Evolutionary conservation across 2,329 filamentous ascomycete genomes (phyloP).

Genomic region (Aureobasidium pullulans): DNA sequence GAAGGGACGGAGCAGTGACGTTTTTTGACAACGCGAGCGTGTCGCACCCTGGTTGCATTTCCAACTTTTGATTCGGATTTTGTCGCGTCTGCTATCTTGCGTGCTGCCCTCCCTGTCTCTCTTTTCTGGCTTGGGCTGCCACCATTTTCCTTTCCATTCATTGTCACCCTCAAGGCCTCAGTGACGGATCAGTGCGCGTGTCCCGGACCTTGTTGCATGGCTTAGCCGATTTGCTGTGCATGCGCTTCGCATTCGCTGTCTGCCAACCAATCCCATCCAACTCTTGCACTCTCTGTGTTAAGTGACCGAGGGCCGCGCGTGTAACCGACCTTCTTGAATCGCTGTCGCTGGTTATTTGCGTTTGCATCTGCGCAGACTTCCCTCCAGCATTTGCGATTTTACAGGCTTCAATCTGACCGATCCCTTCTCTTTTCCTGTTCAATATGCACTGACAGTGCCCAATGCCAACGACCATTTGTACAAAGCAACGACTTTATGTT

Average conservation of each 20-base stretch:
- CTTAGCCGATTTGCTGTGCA: constrained; percentile 11
- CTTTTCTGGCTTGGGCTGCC: background rate
- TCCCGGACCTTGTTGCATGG: constrained; percentile 3
- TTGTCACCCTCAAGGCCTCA: background rate
- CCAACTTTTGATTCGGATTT: background rate
- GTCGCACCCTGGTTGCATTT: background rate
- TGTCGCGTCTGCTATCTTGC: background rate
- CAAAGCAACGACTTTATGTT: constrained; percentile 6
- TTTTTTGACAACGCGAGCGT: background rate
- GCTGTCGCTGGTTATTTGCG: background rate
- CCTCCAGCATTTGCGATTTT: background rate
- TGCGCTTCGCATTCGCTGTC: constrained; percentile 1
- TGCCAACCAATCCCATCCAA: background rate
- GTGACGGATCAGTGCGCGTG: background rate
- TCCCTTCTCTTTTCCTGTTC: background rate
- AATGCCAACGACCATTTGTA: background rate
- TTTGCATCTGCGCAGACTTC: background rate
- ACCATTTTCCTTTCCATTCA: background rate
- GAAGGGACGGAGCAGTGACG: background rate
- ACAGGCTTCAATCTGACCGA: background rate
- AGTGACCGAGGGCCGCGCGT: constrained; percentile 4
- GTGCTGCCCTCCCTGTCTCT: background rate
- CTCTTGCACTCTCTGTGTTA: background rate
- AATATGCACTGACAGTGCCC: constrained; percentile 4
- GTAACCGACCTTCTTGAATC: background rate